These are phyloP conservation scores for Phytophthora megakarya DNA, from an alignment of 352 stramenopile species.

Conservation along the genomic window DNA sequence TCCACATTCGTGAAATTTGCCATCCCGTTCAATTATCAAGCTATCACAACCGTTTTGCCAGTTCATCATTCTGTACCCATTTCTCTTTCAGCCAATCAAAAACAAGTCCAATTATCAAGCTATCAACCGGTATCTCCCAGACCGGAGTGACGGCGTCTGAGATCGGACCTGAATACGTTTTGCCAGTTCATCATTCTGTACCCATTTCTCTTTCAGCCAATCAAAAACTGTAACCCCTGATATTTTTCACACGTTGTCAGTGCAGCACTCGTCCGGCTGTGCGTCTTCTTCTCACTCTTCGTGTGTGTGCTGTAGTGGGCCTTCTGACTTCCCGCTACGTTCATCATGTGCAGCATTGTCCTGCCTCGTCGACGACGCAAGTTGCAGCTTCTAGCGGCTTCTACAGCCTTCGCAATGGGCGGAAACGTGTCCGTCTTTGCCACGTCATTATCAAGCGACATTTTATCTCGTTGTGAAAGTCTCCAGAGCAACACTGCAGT, in stretches of 20 bases:
- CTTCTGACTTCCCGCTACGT: no score
- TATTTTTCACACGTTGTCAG: background rate
- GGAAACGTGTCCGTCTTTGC: background rate
- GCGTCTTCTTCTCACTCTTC: background rate
- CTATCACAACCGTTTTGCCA: no score
- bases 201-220: background rate
- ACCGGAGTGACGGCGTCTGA: no score
- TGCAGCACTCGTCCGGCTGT: background rate
- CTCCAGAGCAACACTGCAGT: slow-evolving; percentile 24
- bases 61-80: background rate
- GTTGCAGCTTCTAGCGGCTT: slow-evolving; percentile 19
- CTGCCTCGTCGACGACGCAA: slow-evolving; percentile 16
- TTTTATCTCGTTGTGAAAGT: slow-evolving; percentile 31
- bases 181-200: no score
- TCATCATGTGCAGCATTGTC: slow-evolving; percentile 15
- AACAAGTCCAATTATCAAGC: no score
- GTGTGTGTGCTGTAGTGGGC: background rate
- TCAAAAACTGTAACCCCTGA: background rate
- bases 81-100: background rate
- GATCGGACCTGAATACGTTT: no score
- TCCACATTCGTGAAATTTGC: no score
- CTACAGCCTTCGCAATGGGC: slow-evolving; percentile 25
- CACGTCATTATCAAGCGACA: slow-evolving; percentile 15
- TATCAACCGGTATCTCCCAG: no score
- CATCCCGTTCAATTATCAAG: no score